These are phyloP conservation scores for Phaeosphaeriaceae sp. DNA, from an alignment of 2,329 filamentous ascomycete species.

Conservation along the genomic window DNA sequence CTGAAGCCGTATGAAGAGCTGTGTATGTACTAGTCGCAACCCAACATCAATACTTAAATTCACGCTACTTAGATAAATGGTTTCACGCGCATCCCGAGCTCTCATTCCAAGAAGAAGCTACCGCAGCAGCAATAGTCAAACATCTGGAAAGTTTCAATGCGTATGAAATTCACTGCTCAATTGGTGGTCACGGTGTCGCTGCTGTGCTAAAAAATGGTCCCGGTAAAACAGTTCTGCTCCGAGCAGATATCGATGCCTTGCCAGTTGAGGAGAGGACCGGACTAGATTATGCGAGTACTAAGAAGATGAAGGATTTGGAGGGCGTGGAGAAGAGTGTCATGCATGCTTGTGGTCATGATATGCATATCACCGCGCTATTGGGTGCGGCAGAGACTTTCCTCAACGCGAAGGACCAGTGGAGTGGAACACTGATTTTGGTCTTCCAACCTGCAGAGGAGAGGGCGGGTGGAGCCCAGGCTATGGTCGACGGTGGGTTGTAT, in stretches of 20 bases:
- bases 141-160: slow-evolving; percentile 35
- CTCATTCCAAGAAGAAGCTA: slow-evolving; percentile 44
- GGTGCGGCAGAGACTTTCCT: slow-evolving; percentile 61
- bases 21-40: slow-evolving; percentile 24
- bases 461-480: slow-evolving; percentile 66
- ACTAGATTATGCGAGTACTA: slow-evolving; percentile 62
- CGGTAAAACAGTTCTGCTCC: slow-evolving; percentile 63
- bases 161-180: slow-evolving; percentile 57
- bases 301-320: slow-evolving; percentile 52
- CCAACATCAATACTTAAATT: slow-evolving; percentile 1
- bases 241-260: slow-evolving; percentile 68
- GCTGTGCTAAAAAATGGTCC: slow-evolving; percentile 63
- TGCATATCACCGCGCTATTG: slow-evolving; percentile 66
- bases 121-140: slow-evolving; percentile 36
- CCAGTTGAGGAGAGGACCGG: slow-evolving; percentile 64
- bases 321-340: slow-evolving; percentile 63
- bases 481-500: slow-evolving; percentile 67
- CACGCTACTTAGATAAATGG: slow-evolving; percentile 32
- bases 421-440: slow-evolving; percentile 66
- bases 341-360: slow-evolving; percentile 71
- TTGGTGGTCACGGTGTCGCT: slow-evolving; percentile 66
- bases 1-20: slow-evolving; percentile 41
- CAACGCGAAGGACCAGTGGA: slow-evolving; percentile 57
- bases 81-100: slow-evolving; percentile 46
- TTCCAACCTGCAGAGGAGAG: slow-evolving; percentile 74